Evolutionary conservation across 116 monocot species (phyloP).

Genomic region (Cymodocea nodosa): DNA sequence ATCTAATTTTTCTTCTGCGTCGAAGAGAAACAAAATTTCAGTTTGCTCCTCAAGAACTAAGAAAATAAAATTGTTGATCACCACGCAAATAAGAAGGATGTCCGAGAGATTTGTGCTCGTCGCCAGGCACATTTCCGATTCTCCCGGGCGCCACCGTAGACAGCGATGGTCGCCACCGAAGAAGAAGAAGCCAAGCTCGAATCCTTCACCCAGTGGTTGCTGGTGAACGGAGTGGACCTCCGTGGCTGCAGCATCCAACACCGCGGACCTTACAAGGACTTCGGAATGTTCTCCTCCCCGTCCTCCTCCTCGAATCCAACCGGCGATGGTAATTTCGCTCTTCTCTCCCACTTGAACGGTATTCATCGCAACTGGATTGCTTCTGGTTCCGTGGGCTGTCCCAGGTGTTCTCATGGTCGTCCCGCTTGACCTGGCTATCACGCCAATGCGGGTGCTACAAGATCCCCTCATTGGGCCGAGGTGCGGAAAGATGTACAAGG

Average conservation of each 20-base stretch:
- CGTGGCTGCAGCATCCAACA: slow-evolving; percentile 56
- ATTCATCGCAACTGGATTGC: neutral
- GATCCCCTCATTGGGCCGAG: slow-evolving; percentile 56
- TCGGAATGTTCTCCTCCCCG: slow-evolving; percentile 53
- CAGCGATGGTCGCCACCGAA: neutral
- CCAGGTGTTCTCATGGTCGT: slow-evolving; percentile 77
- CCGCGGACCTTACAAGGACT: slow-evolving; percentile 53
- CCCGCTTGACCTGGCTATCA: slow-evolving; percentile 90
- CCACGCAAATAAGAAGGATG: too few species aligned
- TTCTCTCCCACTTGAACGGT: neutral
- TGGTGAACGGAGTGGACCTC: slow-evolving; percentile 70
- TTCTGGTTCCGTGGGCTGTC: neutral
- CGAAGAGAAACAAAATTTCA: too few species aligned
- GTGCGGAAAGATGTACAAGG: slow-evolving; percentile 61
- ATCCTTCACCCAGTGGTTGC: slow-evolving; percentile 70
- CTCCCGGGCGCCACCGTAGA: too few species aligned
- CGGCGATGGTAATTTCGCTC: slow-evolving; percentile 1
- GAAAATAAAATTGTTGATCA: too few species aligned
- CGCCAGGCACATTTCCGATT: too few species aligned
- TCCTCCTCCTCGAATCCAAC: neutral
- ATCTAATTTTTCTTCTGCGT: too few species aligned
- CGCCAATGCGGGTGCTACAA: slow-evolving; percentile 84
- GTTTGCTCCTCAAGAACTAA: too few species aligned
- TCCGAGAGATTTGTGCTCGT: too few species aligned
- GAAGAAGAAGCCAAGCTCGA: slow-evolving; percentile 43